These are phyloP conservation scores for Andrographis paniculata DNA, from an alignment of 305 asterid species.

Conservation along the genomic window DNA sequence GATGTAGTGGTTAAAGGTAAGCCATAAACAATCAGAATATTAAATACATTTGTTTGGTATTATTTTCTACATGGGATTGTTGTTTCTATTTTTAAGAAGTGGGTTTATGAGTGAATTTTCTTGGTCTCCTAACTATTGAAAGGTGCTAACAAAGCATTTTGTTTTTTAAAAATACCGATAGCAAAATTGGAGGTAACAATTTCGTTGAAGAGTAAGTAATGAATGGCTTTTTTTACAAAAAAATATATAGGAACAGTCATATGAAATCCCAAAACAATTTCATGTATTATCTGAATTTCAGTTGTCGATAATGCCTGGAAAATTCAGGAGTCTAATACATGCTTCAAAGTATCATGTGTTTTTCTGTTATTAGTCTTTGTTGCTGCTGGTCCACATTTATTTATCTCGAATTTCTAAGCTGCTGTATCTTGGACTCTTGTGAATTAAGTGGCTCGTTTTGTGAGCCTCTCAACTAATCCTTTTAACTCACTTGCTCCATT, in stretches of 20 bases:
- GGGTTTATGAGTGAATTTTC: too few species aligned
- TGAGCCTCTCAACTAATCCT: background rate
- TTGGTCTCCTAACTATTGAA: background rate
- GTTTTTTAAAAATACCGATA: background rate
- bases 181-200: background rate
- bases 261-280: background rate
- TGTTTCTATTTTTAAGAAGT: background rate
- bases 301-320: background rate
- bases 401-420: background rate
- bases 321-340: background rate
- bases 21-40: too few species aligned
- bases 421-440: background rate
- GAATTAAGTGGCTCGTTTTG: too few species aligned
- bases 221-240: background rate
- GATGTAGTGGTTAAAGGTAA: too few species aligned
- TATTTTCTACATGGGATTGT: too few species aligned
- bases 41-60: too few species aligned
- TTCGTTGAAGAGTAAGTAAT: background rate
- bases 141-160: background rate
- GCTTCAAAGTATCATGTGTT: background rate
- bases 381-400: background rate
- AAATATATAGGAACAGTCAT: background rate
- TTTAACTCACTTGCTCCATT: background rate
- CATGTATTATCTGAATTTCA: background rate
- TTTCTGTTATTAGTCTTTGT: background rate